These are phyloP conservation scores for Eucalyptus lansdowneana DNA, from an alignment of 345 rosid species.

Conservation along the genomic window DNA sequence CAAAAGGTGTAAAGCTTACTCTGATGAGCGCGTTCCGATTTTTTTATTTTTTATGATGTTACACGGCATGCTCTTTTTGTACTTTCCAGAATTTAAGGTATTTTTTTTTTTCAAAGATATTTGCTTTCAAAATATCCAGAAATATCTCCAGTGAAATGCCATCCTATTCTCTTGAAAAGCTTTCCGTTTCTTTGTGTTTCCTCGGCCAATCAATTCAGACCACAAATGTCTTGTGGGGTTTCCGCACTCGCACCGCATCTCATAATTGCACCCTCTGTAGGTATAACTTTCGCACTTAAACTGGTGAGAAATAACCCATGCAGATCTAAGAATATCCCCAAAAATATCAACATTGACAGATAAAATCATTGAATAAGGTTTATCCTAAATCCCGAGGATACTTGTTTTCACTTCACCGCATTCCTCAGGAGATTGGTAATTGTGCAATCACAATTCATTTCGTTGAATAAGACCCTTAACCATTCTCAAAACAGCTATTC, in stretches of 20 bases:
- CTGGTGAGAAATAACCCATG: not conserved
- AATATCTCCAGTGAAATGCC: not conserved
- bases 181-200: not conserved
- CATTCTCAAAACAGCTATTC: accelerated
- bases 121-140: not conserved
- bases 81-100: not conserved
- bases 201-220: not conserved
- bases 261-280: not conserved
- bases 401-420: not conserved
- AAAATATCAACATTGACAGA: not conserved
- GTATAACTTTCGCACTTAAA: not conserved
- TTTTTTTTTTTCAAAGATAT: not conserved
- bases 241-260: not conserved
- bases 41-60: not conserved
- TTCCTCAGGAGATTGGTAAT: not conserved
- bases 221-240: not conserved
- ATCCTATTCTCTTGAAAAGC: not conserved
- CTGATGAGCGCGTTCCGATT: not conserved
- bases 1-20: not conserved
- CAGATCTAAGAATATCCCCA: not conserved
- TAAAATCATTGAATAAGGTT: not conserved
- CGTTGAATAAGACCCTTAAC: not conserved
- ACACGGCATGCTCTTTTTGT: not conserved
- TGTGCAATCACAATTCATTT: not conserved
- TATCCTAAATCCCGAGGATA: not conserved